Conservation (phyloP, 306 rosid species). For the Acacia confusa region DNA sequence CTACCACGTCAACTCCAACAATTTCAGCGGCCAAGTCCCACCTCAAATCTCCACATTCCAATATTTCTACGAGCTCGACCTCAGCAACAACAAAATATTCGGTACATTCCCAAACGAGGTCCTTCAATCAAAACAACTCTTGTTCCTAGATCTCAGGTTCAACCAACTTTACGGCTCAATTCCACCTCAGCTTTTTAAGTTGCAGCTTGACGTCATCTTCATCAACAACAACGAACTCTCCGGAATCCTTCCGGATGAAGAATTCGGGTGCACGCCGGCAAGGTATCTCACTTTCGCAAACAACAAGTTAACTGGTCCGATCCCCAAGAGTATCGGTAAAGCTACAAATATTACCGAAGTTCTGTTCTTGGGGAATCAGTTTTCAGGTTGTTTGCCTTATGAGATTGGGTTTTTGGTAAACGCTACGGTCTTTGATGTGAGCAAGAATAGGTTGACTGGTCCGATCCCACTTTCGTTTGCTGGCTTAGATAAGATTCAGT, state of each 20-base stretch:
- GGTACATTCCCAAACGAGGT: constrained; percentile 48
- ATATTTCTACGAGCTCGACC: constrained; percentile 67
- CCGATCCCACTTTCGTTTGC: constrained; percentile 75
- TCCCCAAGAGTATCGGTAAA: constrained; percentile 63
- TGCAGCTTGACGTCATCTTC: constrained; percentile 63
- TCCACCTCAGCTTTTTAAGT: constrained; percentile 36
- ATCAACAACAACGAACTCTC: constrained; percentile 61
- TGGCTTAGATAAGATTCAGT: constrained; percentile 49
- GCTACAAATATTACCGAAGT: constrained; percentile 55
- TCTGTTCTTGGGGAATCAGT: constrained; percentile 55
- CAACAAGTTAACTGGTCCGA: constrained; percentile 53
- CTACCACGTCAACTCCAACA: constrained; percentile 74
- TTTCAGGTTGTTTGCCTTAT: constrained; percentile 65
- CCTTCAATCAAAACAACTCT: constrained; percentile 13
- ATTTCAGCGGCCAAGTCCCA: constrained; percentile 43
- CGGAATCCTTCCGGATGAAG: constrained; percentile 42
- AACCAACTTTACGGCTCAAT: constrained; percentile 37
- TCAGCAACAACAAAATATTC: constrained; percentile 54
- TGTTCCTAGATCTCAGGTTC: constrained; percentile 78
- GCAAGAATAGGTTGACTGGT: constrained; percentile 48
- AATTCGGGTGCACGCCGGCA: constrained; percentile 62
- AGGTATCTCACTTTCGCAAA: constrained; percentile 67
- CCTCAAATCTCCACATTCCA: not conserved
- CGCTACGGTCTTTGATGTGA: constrained; percentile 58
- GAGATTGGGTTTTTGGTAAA: constrained; percentile 61